These are phyloP conservation scores for Begonia loranthoides DNA, from an alignment of 306 rosid species.

Conservation along the genomic window DNA sequence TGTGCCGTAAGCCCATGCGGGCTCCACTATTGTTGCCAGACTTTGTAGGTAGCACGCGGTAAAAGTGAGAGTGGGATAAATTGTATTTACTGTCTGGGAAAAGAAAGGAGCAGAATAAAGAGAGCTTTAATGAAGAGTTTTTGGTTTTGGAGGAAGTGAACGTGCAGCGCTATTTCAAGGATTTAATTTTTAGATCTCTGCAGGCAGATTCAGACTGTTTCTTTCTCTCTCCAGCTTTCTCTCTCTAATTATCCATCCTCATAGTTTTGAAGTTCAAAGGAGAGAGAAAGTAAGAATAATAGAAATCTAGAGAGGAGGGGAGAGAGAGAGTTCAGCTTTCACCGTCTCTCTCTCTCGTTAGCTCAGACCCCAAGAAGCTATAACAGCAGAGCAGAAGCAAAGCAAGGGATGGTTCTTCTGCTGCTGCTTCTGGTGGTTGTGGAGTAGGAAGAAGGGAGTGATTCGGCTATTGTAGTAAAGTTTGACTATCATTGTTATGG, in stretches of 20 bases:
- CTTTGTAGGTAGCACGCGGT: not conserved
- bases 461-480: constrained; percentile 39
- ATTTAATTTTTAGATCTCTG: no score
- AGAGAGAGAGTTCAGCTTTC: constrained; percentile 11
- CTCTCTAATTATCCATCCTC: not conserved
- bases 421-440: constrained; percentile 15
- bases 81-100: not conserved
- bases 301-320: not conserved
- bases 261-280: not conserved
- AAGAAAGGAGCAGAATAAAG: not conserved
- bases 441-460: constrained; percentile 32
- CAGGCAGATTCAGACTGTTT: no score
- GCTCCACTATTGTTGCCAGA: not conserved
- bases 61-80: not conserved
- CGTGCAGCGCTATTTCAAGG: not conserved
- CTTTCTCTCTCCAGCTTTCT: not conserved
- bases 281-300: not conserved
- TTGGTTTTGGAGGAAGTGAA: not conserved
- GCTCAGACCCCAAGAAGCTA: constrained; percentile 11
- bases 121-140: not conserved
- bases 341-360: constrained; percentile 21
- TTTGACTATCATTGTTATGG: constrained; percentile 16
- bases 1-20: not conserved
- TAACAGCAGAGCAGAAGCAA: constrained; percentile 12
- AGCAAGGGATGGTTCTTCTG: constrained; percentile 26